Evolutionary conservation across 2,329 filamentous ascomycete genomes (phyloP).

Genomic region (Nothomitra cinnamomea): DNA sequence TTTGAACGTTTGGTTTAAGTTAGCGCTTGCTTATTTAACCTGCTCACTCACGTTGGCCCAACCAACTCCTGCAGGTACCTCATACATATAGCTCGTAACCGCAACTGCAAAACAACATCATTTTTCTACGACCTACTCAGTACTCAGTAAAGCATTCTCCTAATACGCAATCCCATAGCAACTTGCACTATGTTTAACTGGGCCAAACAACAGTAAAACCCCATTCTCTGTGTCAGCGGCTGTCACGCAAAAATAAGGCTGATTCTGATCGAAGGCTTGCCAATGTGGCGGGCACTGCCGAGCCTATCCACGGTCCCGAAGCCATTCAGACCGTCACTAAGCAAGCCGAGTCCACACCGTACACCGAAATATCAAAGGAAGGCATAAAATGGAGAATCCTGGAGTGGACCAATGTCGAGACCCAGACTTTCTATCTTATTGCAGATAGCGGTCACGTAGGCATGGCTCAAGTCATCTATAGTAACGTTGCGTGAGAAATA

Average conservation of each 20-base stretch:
- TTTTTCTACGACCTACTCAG: too few species aligned
- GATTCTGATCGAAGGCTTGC: slow-evolving; percentile 28
- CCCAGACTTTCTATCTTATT: slow-evolving; percentile 83
- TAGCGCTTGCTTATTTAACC: too few species aligned
- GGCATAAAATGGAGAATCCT: slow-evolving; percentile 70
- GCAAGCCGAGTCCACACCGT: slow-evolving; percentile 61
- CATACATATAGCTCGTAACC: too few species aligned
- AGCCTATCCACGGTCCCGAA: slow-evolving; percentile 83
- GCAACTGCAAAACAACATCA: too few species aligned
- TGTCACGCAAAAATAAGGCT: slow-evolving; percentile 8
- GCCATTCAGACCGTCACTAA: slow-evolving; percentile 75
- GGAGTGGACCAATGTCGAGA: slow-evolving; percentile 82
- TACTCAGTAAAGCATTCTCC: too few species aligned
- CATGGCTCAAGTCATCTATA: slow-evolving; percentile 88
- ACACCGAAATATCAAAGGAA: slow-evolving; percentile 59
- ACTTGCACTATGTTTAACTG: slow-evolving; percentile 13
- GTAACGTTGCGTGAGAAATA: slow-evolving; percentile 68
- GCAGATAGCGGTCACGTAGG: slow-evolving; percentile 60
- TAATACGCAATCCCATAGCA: neutral
- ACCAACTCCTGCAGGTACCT: too few species aligned
- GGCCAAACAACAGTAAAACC: slow-evolving; percentile 12
- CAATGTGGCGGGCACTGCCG: slow-evolving; percentile 84
- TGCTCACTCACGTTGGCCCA: too few species aligned
- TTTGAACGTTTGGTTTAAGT: too few species aligned
- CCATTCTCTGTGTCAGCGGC: slow-evolving; percentile 25